Evolutionary conservation across 2,329 filamentous ascomycete species (phyloP), one percentile per base, ranked within the genome.

Genomic region (Ampelomyces quisqualis): DNA sequence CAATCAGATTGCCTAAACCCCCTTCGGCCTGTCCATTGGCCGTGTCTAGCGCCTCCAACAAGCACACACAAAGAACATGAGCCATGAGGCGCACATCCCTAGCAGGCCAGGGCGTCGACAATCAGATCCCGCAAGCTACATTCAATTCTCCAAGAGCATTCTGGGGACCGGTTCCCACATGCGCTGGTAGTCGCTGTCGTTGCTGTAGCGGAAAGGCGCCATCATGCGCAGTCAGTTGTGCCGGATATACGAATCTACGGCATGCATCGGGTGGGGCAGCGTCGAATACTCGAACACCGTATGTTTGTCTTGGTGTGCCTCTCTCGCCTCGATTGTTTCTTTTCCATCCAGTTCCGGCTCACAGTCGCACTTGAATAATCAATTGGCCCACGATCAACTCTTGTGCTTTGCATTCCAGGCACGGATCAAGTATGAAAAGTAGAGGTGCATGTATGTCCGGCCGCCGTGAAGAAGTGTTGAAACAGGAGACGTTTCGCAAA

Each of bases 401-500:
- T 49, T 53, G 47, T 43, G 8, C 19, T 43, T 39, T 43, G 45
- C 26, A 15, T 37, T 23, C 35, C 35, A 45, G 36, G 39, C 4
- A 36, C 55, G 51, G 18, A 13, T 9, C n/a, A 59, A 51, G 50
- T 57, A 51, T 51, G 43, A 49, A 47, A 51, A 19, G 35, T n/a
- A 34, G 39, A 48, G 23, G 15, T 51, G 40, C 19, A 39, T 36
- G 40, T 14, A 15, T 15, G 34, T 23, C 36, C 34, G 41, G 34
- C 24, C 32, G 33, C n/a, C n/a, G n/a, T n/a, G n/a, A n/a, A n/a
- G n/a, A n/a, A n/a, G n/a, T n/a, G n/a, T 18, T 51, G 59, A 65
- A 40, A 65, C 64, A 47, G 53, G 41, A 34, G 47, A 55, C 29
- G 62, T 65, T 26, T 57, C 52, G 54, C 39, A 48, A 34, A 30